Conservation (phyloP, 352 stramenopile genomes). For the Thalassiosira hispida region DNA sequence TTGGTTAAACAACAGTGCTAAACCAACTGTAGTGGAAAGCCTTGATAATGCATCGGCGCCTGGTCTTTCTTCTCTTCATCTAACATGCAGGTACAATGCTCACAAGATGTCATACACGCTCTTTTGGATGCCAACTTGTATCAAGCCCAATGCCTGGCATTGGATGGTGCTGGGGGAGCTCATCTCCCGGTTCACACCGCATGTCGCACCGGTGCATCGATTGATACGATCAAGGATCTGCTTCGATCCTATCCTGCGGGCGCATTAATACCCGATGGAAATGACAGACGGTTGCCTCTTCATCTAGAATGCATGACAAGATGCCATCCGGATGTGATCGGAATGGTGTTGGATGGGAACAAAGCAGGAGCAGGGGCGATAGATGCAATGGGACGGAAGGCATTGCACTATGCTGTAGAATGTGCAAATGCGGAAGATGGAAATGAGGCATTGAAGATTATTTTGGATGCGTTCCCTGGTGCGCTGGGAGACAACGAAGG, state of each 20-base stretch:
- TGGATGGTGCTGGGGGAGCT: neutral
- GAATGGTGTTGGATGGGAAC: neutral
- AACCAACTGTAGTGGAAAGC: neutral
- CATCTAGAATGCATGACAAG: slow-evolving; percentile 2
- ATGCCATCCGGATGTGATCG: neutral
- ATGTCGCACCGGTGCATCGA: neutral
- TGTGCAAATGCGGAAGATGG: neutral
- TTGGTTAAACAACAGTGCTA: neutral
- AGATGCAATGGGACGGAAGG: neutral
- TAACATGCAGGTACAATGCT: neutral
- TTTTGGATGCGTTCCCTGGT: neutral
- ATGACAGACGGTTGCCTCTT: slow-evolving; percentile 1
- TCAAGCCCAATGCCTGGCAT: neutral
- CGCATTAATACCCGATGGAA: neutral
- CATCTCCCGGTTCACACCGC: neutral
- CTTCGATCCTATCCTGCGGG: neutral
- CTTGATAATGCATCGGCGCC: too few species aligned
- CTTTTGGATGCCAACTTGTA: neutral
- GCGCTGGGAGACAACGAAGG: neutral
- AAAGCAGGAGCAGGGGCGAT: neutral
- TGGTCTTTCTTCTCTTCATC: neutral
- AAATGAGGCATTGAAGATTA: neutral
- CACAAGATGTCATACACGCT: neutral
- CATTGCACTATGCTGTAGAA: neutral
- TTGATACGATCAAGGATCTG: neutral